Evolutionary conservation across 2,329 filamentous ascomycete species (phyloP), one percentile per base, ranked within the genome.

Genomic region (Penicillium sp.): DNA sequence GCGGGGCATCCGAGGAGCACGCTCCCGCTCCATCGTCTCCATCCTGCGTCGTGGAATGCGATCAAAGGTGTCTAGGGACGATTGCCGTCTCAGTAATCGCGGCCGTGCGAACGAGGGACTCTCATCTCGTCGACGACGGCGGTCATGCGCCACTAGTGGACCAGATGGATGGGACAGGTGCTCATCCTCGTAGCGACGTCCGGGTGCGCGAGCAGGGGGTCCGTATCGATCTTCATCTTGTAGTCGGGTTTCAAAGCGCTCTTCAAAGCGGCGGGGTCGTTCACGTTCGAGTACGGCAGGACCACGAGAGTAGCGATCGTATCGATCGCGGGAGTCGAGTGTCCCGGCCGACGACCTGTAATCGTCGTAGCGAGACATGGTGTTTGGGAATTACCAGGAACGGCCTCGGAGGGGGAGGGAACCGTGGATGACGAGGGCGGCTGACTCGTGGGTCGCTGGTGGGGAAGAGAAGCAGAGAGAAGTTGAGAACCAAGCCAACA

Each of bases 21-120:
- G 60, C 28, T 62, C 62, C 31, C 52, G 47, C 41, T 60, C 55
- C 43, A 64, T 57, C 13, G 66, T 56, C 16, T 61, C 58, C 35
- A 74, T 73, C 30, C 75, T 72, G 20, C 73, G 71, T 37, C 72
- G 52, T 1, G 85, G 82, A 17, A 79, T 79, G 32, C 88, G 80
- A 64, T 95, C 89, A 58, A 87, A 95, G 0, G 85, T 94, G 61
- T 95, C 89, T 26, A 95, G 73, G 35, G 87, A 94, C 10, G 87
- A 94, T 61, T 94, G 88, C 6, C 37, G 32, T 27, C 89, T 78
- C 34, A 92, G 57, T 47, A 89, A 73, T 18, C 73, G 72, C 2
- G 87, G 88, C 30, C 84, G 75, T 22, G 74, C 72, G 30, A 54
- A 50, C 14, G 69, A 68, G 29, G 71, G 66, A 37, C 71, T 66